These are phyloP conservation scores for Clarireedia paspali DNA, from an alignment of 2,329 filamentous ascomycete genomes.

Conservation along the genomic window DNA sequence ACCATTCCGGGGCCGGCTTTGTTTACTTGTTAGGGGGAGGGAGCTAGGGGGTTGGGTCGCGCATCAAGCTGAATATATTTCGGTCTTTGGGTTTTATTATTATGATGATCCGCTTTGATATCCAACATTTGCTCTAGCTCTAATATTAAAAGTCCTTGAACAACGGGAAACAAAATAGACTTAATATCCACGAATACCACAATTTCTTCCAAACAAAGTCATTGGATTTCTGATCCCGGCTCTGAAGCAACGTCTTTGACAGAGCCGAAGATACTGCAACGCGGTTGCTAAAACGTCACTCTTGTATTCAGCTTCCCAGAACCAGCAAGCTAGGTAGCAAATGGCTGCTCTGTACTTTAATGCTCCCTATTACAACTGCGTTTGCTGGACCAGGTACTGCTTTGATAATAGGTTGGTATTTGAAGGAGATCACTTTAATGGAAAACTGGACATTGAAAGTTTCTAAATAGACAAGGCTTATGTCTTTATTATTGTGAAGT, in stretches of 20 bases:
- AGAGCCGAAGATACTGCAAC: neutral
- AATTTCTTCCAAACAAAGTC: neutral
- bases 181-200: neutral
- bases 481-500: no score
- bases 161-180: neutral
- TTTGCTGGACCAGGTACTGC: neutral
- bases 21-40: slow-evolving; percentile 19
- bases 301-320: neutral
- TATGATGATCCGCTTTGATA: neutral
- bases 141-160: neutral
- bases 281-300: neutral
- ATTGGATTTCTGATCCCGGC: neutral
- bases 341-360: neutral
- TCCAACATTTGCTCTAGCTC: neutral
- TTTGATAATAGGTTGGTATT: neutral
- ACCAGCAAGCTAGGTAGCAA: neutral
- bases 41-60: no score
- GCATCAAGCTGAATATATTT: neutral
- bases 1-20: slow-evolving; percentile 35
- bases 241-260: neutral
- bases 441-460: no score
- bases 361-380: neutral
- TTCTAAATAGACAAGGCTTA: neutral
- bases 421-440: neutral
- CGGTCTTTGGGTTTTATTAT: neutral